These are phyloP conservation scores for Phyllosticta citribraziliensis DNA, from an alignment of 2,329 filamentous ascomycete genomes.

Conservation along the genomic window DNA sequence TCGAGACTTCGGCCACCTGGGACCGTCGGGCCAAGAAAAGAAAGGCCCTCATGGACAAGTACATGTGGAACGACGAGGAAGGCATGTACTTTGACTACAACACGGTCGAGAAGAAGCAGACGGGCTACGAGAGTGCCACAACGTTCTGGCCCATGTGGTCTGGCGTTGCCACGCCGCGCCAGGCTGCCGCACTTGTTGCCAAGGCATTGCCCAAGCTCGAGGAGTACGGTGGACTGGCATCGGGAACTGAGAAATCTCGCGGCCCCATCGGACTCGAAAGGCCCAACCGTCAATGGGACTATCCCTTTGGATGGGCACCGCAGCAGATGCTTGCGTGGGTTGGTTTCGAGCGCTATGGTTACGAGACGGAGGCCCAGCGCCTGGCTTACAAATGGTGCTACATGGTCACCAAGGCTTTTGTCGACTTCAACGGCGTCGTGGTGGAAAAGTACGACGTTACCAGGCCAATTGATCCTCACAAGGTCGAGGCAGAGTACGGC, in stretches of 20 bases:
- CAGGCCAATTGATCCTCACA: constrained; percentile 76
- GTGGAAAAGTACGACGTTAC: constrained; percentile 99
- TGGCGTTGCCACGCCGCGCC: constrained; percentile 71
- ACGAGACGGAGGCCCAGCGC: constrained; percentile 78
- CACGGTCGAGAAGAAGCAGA: constrained; percentile 69
- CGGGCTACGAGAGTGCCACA: constrained; percentile 79
- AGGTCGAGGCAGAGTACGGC: constrained; percentile 92
- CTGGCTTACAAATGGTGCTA: constrained; percentile 94
- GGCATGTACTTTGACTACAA: constrained; percentile 99
- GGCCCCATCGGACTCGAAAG: constrained; percentile 69
- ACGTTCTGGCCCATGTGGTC: constrained; percentile 98
- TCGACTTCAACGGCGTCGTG: constrained; percentile 95
- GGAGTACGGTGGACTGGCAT: constrained; percentile 74
- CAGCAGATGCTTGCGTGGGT: constrained; percentile 99
- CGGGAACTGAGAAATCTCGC: constrained; percentile 81
- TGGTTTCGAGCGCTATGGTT: constrained; percentile 82
- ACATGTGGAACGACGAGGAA: constrained; percentile 82
- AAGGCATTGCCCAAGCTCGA: constrained; percentile 82
- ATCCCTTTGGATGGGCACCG: constrained; percentile 94
- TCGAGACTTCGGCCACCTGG: constrained; percentile 80
- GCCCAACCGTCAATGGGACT: constrained; percentile 97
- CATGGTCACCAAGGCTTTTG: constrained; percentile 97
- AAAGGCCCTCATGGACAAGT: constrained; percentile 80
- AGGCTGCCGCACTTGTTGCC: constrained; percentile 73
- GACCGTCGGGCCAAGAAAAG: constrained; percentile 78